phyloP scores from a whole-genome alignment of 2,329 filamentous ascomycete species.

The Fusarium nematophilum region DNA sequence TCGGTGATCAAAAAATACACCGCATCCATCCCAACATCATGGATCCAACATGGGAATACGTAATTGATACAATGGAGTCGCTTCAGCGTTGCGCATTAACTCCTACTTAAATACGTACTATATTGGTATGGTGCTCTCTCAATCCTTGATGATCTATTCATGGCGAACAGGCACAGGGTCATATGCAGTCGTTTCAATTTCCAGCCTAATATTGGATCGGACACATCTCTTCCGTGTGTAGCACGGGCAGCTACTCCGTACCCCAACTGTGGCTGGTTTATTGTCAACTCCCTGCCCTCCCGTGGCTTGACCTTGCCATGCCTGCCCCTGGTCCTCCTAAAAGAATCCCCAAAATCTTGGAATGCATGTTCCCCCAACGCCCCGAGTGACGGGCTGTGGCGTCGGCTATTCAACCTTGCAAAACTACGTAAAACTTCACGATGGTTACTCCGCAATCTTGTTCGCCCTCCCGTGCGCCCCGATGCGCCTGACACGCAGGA shows the following conservation, averaged over 20 bases:
- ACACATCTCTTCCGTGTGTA: too few species aligned
- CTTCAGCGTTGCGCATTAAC: too few species aligned
- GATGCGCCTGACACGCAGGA: slow-evolving; percentile 25
- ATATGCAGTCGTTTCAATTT: too few species aligned
- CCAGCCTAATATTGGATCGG: too few species aligned
- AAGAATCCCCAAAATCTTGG: slow-evolving; percentile 19
- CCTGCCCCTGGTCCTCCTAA: too few species aligned
- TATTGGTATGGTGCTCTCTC: too few species aligned
- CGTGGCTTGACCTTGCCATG: slow-evolving; percentile 14
- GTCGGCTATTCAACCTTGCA: slow-evolving; percentile 40
- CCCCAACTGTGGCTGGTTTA: slow-evolving; percentile 27
- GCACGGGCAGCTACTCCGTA: too few species aligned
- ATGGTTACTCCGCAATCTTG: slow-evolving; percentile 43
- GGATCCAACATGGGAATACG: too few species aligned
- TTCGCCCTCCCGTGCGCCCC: slow-evolving; percentile 29
- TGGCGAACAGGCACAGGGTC: not conserved
- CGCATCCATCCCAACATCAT: not conserved
- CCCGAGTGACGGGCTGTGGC: slow-evolving; percentile 33
- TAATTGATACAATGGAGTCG: too few species aligned
- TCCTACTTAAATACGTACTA: too few species aligned
- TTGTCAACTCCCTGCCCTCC: not conserved
- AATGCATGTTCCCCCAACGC: slow-evolving; percentile 12
- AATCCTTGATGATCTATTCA: too few species aligned
- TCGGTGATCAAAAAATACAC: not conserved
- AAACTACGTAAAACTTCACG: slow-evolving; percentile 40